A percentile compares a stretch with the other conserved stretches of the same genome.
Evolutionary conservation across 108 stramenopile genomes (phyloP).

Genomic region (Chaetoceros muelleri): DNA sequence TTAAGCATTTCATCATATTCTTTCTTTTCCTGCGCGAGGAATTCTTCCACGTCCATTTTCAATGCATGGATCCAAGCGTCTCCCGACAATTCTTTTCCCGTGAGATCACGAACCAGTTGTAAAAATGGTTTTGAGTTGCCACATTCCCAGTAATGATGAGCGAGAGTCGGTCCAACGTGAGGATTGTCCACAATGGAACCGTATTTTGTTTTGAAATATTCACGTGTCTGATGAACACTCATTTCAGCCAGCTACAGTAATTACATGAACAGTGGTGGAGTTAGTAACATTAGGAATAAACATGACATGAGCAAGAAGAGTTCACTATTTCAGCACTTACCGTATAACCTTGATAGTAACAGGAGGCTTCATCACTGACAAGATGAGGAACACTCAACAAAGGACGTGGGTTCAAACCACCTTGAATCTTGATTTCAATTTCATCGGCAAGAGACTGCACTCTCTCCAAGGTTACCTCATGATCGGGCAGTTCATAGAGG

Average conservation of each 20-base stretch:
- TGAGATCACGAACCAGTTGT: conserved; percentile 45
- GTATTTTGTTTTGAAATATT: conserved; percentile 43
- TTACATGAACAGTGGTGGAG: not conserved
- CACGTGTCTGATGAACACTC: conserved; percentile 65
- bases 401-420: conserved; percentile 49
- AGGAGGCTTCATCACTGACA: conserved; percentile 54
- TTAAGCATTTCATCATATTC: conserved; percentile 35
- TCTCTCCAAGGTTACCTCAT: conserved; percentile 39
- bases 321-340: conserved; percentile 12
- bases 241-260: conserved; percentile 46
- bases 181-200: conserved; percentile 64
- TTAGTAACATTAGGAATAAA: not conserved
- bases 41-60: conserved; percentile 45
- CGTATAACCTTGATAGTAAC: conserved; percentile 54
- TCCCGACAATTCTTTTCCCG: conserved; percentile 49
- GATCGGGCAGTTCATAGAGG: conserved; percentile 56
- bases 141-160: conserved; percentile 43
- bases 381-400: conserved; percentile 55
- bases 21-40: conserved; percentile 35
- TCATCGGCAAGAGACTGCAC: conserved; percentile 47
- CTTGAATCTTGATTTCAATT: conserved; percentile 50
- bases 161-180: conserved; percentile 44
- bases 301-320: not conserved
- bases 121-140: conserved; percentile 62
- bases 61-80: conserved; percentile 51